Evolutionary conservation across 805 yeast species (phyloP).

Genomic region (Spathaspora hagerdaliae): DNA sequence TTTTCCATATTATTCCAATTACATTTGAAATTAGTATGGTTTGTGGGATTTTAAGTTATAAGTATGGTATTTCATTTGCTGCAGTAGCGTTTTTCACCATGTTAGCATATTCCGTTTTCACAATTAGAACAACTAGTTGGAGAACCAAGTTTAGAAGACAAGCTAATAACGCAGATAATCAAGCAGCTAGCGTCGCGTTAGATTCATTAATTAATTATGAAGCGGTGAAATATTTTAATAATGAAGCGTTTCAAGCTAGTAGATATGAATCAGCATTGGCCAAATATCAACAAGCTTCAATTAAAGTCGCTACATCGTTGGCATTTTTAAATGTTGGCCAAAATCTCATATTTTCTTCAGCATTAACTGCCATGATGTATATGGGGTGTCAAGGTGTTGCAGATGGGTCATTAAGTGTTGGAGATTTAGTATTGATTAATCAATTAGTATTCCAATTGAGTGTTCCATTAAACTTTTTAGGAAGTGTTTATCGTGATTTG

Average conservation of each 20-base stretch:
- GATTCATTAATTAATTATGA: slow-evolving; percentile 94
- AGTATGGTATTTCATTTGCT: slow-evolving; percentile 86
- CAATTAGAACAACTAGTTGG: slow-evolving; percentile 94
- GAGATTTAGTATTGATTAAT: slow-evolving; percentile 90
- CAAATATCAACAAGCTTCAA: slow-evolving; percentile 68
- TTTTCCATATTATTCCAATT: slow-evolving; percentile 93
- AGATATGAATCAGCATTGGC: slow-evolving; percentile 75
- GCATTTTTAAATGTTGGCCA: slow-evolving; percentile 80
- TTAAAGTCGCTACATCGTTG: slow-evolving; percentile 79
- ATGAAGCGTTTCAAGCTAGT: slow-evolving; percentile 73
- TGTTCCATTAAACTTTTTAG: slow-evolving; percentile 90
- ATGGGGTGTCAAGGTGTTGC: slow-evolving; percentile 96
- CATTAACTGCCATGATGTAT: slow-evolving; percentile 95
- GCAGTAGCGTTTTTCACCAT: slow-evolving; percentile 84
- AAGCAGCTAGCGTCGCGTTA: slow-evolving; percentile 91
- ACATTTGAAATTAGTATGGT: slow-evolving; percentile 90
- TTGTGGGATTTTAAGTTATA: slow-evolving; percentile 89
- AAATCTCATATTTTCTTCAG: slow-evolving; percentile 76
- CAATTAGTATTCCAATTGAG: slow-evolving; percentile 94
- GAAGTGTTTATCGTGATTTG: slow-evolving; percentile 92
- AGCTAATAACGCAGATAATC: slow-evolving; percentile 88
- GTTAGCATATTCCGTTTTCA: slow-evolving; percentile 83
- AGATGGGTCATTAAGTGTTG: slow-evolving; percentile 77
- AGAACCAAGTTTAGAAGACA: slow-evolving; percentile 85
- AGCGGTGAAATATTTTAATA: slow-evolving; percentile 91